Conservation (phyloP, 2,329 filamentous ascomycete species). For the Pseudocercospora ulei region DNA sequence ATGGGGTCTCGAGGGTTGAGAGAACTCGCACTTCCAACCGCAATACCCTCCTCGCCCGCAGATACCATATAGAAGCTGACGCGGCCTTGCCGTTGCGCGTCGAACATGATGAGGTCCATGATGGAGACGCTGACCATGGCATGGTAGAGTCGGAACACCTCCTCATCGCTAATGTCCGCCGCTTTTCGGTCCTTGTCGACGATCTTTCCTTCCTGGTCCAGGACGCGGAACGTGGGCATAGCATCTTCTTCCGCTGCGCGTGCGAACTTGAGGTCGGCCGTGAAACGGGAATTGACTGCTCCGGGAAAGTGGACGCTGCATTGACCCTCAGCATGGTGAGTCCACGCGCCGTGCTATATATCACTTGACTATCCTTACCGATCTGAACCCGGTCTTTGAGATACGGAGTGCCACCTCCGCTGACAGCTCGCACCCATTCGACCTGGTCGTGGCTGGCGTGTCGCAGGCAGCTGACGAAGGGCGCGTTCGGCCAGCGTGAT, state of each 20-base stretch:
- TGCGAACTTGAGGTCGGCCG: slow-evolving; percentile 65
- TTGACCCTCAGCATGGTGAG: background rate
- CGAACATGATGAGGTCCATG: slow-evolving; percentile 97
- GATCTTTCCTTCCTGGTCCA: slow-evolving; percentile 77
- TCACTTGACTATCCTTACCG: slow-evolving; percentile 39
- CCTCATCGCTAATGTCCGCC: slow-evolving; percentile 54
- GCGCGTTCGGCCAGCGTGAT: slow-evolving; percentile 11
- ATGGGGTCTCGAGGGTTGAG: slow-evolving; percentile 76
- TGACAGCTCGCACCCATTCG: slow-evolving; percentile 20
- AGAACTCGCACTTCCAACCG: slow-evolving; percentile 77
- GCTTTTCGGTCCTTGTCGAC: slow-evolving; percentile 63
- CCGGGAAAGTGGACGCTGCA: slow-evolving; percentile 64
- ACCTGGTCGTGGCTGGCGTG: slow-evolving; percentile 9
- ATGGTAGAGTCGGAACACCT: slow-evolving; percentile 52
- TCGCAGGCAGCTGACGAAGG: slow-evolving; percentile 1
- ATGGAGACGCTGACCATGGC: slow-evolving; percentile 63
- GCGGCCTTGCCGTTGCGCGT: slow-evolving; percentile 88
- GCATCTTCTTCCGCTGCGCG: slow-evolving; percentile 61
- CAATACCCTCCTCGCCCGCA: slow-evolving; percentile 87
- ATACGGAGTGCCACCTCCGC: slow-evolving; percentile 47
- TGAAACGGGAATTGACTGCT: slow-evolving; percentile 91
- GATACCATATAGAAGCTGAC: slow-evolving; percentile 96
- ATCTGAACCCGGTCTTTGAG: slow-evolving; percentile 51
- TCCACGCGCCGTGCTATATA: background rate
- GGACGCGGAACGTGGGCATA: slow-evolving; percentile 81